A percentile compares a stretch with the other conserved stretches of the same genome.
These are phyloP conservation scores for Fusarium paranaense DNA, from an alignment of 2,329 filamentous ascomycete genomes.

Conservation along the genomic window DNA sequence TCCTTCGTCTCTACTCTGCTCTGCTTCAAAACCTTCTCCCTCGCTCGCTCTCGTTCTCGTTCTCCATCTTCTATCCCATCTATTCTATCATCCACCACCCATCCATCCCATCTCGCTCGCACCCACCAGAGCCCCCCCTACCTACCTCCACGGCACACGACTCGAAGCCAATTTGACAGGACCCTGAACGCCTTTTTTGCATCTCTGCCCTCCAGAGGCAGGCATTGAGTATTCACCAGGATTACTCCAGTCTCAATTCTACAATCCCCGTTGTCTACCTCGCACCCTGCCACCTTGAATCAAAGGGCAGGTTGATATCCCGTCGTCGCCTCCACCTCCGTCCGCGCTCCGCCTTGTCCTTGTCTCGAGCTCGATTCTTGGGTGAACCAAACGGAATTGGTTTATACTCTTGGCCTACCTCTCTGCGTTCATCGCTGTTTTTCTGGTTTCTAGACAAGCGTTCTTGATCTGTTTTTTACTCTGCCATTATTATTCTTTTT, in stretches of 20 bases:
- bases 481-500: slow-evolving; percentile 23
- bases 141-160: slow-evolving; percentile 11
- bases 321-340: slow-evolving; percentile 11
- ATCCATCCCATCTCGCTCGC: background rate
- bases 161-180: slow-evolving; percentile 26
- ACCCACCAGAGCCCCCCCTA: background rate
- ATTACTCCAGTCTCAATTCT: slow-evolving; percentile 27
- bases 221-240: slow-evolving; percentile 17
- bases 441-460: slow-evolving; percentile 40
- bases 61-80: slow-evolving; percentile 8
- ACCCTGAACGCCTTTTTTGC: slow-evolving; percentile 12
- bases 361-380: slow-evolving; percentile 20
- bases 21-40: slow-evolving; percentile 25
- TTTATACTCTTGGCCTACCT: slow-evolving; percentile 11
- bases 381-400: slow-evolving; percentile 32
- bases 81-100: slow-evolving; percentile 12
- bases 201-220: background rate
- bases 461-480: slow-evolving; percentile 34
- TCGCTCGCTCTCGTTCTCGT: slow-evolving; percentile 2
- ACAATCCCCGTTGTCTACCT: slow-evolving; percentile 15
- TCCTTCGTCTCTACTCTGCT: slow-evolving; percentile 21
- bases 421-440: slow-evolving; percentile 24
- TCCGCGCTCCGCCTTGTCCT: background rate
- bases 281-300: slow-evolving; percentile 13
- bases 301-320: background rate